phyloP scores from a whole-genome alignment of 108 stramenopile genomes.

The Cyclotella choctawhatcheeana region DNA sequence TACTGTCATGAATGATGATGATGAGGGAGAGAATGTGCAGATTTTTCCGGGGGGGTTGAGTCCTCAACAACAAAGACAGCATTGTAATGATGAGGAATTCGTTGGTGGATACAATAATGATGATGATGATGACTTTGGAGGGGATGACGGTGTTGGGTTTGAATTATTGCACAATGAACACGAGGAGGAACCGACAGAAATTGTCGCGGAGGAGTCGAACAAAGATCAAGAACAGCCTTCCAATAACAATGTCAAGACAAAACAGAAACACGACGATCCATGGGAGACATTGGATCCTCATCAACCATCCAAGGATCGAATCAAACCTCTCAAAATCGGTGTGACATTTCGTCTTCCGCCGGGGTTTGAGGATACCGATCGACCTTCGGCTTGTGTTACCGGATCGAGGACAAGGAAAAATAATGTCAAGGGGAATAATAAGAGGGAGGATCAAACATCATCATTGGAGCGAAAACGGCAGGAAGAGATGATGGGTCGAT shows the following conservation, averaged over 20 bases:
- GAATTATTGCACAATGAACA: slow-evolving; percentile 25
- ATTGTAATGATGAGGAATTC: slow-evolving; percentile 31
- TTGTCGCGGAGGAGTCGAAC: neutral
- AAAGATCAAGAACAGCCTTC: no score
- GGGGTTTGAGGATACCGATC: slow-evolving; percentile 57
- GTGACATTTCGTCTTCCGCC: slow-evolving; percentile 80
- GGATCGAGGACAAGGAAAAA: no score
- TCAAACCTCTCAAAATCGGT: slow-evolving; percentile 71
- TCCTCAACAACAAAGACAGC: slow-evolving; percentile 33
- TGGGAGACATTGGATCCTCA: slow-evolving; percentile 92
- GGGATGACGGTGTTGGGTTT: slow-evolving; percentile 49
- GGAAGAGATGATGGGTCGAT: neutral
- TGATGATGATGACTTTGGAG: slow-evolving; percentile 17
- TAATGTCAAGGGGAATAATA: no score
- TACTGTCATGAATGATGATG: slow-evolving; percentile 19
- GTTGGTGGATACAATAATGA: slow-evolving; percentile 16
- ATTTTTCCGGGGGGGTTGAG: slow-evolving; percentile 41
- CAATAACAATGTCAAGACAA: no score
- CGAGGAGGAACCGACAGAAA: slow-evolving; percentile 15
- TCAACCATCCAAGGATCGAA: slow-evolving; percentile 46
- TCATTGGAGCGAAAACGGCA: neutral
- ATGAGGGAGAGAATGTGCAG: slow-evolving; percentile 24
- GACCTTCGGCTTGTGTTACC: slow-evolving; percentile 76
- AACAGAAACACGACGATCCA: slow-evolving; percentile 62
- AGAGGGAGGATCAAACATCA: slow-evolving; percentile 32